Evolutionary conservation across 805 yeast species (phyloP).

Genomic region (Teunomyces pallodes): DNA sequence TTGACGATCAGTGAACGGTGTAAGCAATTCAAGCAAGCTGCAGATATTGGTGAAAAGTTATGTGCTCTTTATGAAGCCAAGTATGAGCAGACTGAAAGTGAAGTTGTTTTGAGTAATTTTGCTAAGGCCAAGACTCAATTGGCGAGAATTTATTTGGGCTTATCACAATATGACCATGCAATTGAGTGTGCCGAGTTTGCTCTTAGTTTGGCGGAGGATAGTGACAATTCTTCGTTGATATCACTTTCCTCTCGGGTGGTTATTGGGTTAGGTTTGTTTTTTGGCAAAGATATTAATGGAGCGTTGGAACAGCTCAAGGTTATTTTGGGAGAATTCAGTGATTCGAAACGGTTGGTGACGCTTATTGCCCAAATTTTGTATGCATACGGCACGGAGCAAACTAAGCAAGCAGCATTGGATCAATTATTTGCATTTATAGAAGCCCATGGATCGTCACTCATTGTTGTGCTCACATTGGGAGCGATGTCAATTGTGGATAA

Average conservation of each 20-base stretch:
- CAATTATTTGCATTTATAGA: conserved; percentile 70
- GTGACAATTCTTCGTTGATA: conserved; percentile 27
- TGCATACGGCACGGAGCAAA: conserved; percentile 71
- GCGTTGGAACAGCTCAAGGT: conserved; percentile 66
- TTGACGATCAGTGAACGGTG: conserved; percentile 65
- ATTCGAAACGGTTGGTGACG: conserved; percentile 64
- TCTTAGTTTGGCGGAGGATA: conserved; percentile 45
- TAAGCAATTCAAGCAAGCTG: conserved; percentile 57
- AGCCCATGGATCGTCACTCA: conserved; percentile 60
- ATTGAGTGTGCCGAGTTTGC: conserved; percentile 59
- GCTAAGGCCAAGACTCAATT: conserved; percentile 64
- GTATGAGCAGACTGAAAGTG: conserved; percentile 57
- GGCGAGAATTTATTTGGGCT: conserved; percentile 70
- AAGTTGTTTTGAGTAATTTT: conserved; percentile 45
- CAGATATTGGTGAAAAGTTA: conserved; percentile 44
- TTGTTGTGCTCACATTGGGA: conserved; percentile 72
- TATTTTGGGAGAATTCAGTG: conserved; percentile 53
- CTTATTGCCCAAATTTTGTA: conserved; percentile 77
- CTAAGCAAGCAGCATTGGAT: conserved; percentile 80
- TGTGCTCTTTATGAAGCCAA: conserved; percentile 49
- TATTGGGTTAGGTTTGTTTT: conserved; percentile 70
- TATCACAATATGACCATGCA: conserved; percentile 53
- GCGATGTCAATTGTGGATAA: conserved; percentile 71
- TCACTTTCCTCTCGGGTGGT: conserved; percentile 61
- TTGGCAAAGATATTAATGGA: conserved; percentile 56